Conservation (phyloP, 169 alveolate genomes). For the Plasmodium inui region DNA sequence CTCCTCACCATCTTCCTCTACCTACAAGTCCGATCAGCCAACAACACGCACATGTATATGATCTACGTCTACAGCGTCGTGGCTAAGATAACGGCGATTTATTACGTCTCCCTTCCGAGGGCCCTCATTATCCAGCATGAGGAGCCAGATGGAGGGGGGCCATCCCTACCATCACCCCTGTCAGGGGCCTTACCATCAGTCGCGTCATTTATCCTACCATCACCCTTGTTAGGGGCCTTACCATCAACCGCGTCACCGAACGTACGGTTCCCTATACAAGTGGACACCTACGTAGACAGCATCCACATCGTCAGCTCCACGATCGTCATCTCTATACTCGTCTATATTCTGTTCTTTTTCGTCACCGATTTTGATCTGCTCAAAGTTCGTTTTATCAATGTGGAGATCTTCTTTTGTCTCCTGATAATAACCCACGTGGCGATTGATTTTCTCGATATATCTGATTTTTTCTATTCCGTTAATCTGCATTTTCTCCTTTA, state of each 20-base stretch:
- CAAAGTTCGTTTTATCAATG: conserved; percentile 25
- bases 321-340: conserved; percentile 21
- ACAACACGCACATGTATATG: conserved; percentile 45
- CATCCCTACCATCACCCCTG: background rate
- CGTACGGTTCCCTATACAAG: background rate
- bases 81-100: conserved; percentile 43
- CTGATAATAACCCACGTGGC: conserved; percentile 47
- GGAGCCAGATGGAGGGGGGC: background rate
- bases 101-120: conserved; percentile 37
- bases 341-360: conserved; percentile 23
- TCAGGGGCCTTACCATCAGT: no score
- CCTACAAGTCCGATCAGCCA: conserved; percentile 20
- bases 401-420: conserved; percentile 16
- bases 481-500: conserved; percentile 33
- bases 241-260: background rate
- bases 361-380: conserved; percentile 8
- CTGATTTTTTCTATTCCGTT: conserved; percentile 35
- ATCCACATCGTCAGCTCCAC: conserved; percentile 2
- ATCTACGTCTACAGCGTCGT: conserved; percentile 58
- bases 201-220: background rate
- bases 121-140: background rate
- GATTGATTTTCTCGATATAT: conserved; percentile 35
- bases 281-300: background rate
- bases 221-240: no score
- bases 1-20: background rate